Conservation (phyloP, 805 yeast genomes). For the Hanseniaspora vineae region DNA sequence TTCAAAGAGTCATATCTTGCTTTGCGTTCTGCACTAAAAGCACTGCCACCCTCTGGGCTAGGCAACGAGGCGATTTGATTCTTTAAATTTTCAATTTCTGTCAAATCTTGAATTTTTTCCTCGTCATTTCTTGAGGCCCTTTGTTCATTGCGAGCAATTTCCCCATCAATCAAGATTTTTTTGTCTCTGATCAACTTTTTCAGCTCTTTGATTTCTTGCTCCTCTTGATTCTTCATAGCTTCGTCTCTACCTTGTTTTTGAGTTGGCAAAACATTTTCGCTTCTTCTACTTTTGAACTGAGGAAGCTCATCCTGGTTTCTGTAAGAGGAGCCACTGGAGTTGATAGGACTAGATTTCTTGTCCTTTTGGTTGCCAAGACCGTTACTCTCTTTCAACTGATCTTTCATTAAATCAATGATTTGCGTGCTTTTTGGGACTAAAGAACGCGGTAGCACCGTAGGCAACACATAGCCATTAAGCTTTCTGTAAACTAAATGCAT, state of each 20-base stretch:
- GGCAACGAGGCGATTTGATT: slow-evolving; percentile 39
- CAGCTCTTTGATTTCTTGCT: slow-evolving; percentile 32
- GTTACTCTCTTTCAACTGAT: slow-evolving; percentile 22
- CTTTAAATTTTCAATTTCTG: slow-evolving; percentile 55
- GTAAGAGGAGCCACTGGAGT: slow-evolving; percentile 33
- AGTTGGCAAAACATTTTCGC: slow-evolving; percentile 15
- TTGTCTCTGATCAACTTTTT: slow-evolving; percentile 60
- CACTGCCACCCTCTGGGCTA: slow-evolving; percentile 16
- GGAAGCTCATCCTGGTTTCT: slow-evolving; percentile 71
- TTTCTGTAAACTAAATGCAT: slow-evolving; percentile 93
- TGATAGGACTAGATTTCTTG: slow-evolving; percentile 10
- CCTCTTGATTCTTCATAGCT: slow-evolving; percentile 13
- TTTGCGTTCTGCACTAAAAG: slow-evolving; percentile 27
- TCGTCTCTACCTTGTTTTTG: slow-evolving; percentile 3
- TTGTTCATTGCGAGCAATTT: slow-evolving; percentile 24
- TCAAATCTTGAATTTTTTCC: slow-evolving; percentile 26
- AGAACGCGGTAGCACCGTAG: slow-evolving; percentile 73
- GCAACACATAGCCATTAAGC: slow-evolving; percentile 79
- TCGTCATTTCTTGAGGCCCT: slow-evolving; percentile 21
- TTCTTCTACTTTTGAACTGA: slow-evolving; percentile 51
- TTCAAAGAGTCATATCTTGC: slow-evolving; percentile 49
- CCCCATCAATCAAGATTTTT: slow-evolving; percentile 44
- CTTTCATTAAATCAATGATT: slow-evolving; percentile 61
- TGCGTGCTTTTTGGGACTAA: slow-evolving; percentile 78
- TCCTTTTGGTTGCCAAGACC: slow-evolving; percentile 4